These are phyloP conservation scores for Aeschynomene evenia DNA, from an alignment of 306 rosid species.

Conservation along the genomic window DNA sequence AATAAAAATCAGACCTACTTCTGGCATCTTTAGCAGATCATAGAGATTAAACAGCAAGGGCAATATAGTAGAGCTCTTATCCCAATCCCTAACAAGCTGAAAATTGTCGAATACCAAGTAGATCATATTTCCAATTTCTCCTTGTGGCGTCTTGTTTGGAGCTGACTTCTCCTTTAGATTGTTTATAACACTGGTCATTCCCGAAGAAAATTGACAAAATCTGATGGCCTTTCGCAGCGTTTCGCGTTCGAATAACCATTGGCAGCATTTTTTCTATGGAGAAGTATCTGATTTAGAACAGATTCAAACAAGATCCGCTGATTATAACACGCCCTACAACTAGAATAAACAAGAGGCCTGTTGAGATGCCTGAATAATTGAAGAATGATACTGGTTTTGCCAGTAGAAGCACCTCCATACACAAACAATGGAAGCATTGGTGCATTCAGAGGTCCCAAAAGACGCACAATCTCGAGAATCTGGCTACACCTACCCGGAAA, in stretches of 20 bases:
- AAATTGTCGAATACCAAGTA: constrained; percentile 83
- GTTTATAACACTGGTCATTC: constrained; percentile 54
- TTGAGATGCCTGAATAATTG: constrained; percentile 73
- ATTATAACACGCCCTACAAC: constrained; percentile 78
- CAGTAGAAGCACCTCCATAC: constrained; percentile 76
- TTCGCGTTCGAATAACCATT: constrained; percentile 67
- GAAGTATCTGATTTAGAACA: constrained; percentile 65
- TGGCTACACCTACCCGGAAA: constrained; percentile 70
- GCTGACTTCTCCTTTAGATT: constrained; percentile 46
- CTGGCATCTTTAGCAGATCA: constrained; percentile 71
- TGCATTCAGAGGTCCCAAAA: constrained; percentile 72
- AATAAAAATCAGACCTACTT: constrained; percentile 77
- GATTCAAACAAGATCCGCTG: constrained; percentile 82
- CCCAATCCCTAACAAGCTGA: constrained; percentile 87
- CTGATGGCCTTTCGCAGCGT: constrained; percentile 84
- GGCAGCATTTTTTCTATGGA: constrained; percentile 63
- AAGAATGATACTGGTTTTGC: constrained; percentile 75
- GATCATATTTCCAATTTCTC: constrained; percentile 65
- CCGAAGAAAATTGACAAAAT: constrained; percentile 68
- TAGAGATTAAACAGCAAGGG: constrained; percentile 77
- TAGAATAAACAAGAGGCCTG: constrained; percentile 77
- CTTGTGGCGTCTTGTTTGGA: constrained; percentile 38
- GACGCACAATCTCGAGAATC: constrained; percentile 60
- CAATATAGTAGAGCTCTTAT: constrained; percentile 66
- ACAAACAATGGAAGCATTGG: constrained; percentile 79